A percentile compares a stretch with the other conserved stretches of the same genome.
Evolutionary conservation across 2,329 filamentous ascomycete species (phyloP).

Genomic region (Ophiostoma pallidulum): DNA sequence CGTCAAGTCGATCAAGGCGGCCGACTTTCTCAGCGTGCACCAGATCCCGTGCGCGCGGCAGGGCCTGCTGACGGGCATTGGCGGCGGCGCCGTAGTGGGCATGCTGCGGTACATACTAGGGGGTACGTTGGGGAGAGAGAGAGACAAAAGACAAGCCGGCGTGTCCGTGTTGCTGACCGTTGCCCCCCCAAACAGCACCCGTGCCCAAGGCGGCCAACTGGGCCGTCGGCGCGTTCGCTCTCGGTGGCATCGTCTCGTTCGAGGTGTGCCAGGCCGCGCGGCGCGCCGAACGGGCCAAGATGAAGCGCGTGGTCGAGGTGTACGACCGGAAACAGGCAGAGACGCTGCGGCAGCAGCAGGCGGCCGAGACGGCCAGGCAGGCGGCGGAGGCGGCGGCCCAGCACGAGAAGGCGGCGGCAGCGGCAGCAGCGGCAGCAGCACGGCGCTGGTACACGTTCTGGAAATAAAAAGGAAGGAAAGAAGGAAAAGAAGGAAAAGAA

Average conservation of each 20-base stretch:
- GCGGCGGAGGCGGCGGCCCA: constrained; percentile 33
- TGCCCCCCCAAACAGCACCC: constrained; percentile 33
- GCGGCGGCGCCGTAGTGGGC: constrained; percentile 65
- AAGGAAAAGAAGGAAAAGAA: neutral
- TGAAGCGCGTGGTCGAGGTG: constrained; percentile 78
- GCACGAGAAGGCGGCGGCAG: constrained; percentile 17
- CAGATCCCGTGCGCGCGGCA: constrained; percentile 77
- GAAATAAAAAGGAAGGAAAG: constrained; percentile 17
- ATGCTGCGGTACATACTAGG: constrained; percentile 64
- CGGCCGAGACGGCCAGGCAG: constrained; percentile 37
- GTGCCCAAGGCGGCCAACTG: constrained; percentile 67
- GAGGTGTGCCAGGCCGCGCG: constrained; percentile 76
- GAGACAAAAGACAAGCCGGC: neutral
- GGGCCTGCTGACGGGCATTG: constrained; percentile 74
- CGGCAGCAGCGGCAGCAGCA: constrained; percentile 25
- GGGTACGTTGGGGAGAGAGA: constrained; percentile 38
- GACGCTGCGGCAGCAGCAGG: constrained; percentile 32
- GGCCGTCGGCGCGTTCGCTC: constrained; percentile 69
- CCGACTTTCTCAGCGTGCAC: constrained; percentile 64
- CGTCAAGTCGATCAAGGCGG: constrained; percentile 54
- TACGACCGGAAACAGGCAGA: constrained; percentile 64
- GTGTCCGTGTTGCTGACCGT: no score
- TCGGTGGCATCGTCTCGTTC: constrained; percentile 62
- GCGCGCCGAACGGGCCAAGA: constrained; percentile 65
- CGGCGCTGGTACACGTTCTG: constrained; percentile 49